Evolutionary conservation across 1,139 yeast species (phyloP).

Genomic region (Nakaseomyces nivariensis): DNA sequence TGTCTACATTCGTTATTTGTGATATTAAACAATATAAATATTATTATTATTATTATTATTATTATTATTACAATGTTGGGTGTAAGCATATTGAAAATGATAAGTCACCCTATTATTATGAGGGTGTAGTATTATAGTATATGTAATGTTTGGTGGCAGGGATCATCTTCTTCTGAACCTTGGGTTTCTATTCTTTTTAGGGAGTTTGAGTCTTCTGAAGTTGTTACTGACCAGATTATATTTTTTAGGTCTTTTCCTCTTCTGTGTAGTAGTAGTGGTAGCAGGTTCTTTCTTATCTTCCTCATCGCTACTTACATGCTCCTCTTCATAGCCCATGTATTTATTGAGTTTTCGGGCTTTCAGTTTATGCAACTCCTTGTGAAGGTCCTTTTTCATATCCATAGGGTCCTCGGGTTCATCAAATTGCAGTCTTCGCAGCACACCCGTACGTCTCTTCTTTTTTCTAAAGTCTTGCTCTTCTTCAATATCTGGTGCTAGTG

Average conservation of each 20-base stretch:
- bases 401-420: constrained; percentile 3
- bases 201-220: constrained; percentile 27
- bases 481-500: background rate
- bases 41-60: too few species aligned
- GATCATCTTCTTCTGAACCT: constrained; percentile 1
- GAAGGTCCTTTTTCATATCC: constrained; percentile 14
- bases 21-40: too few species aligned
- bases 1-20: too few species aligned
- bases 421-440: constrained; percentile 12
- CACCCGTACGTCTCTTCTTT: constrained; percentile 8
- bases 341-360: constrained; percentile 20
- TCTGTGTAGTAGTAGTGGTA: constrained; percentile 3
- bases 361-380: constrained; percentile 20
- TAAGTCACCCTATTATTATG: too few species aligned
- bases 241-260: constrained; percentile 20
- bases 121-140: too few species aligned
- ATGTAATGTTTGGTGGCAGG: too few species aligned
- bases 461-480: constrained; percentile 6
- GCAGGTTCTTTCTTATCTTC: constrained; percentile 3
- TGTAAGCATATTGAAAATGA: too few species aligned
- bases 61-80: too few species aligned
- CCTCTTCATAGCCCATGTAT: constrained; percentile 12
- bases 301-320: constrained; percentile 9
- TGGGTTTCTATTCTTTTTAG: constrained; percentile 14
- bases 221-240: constrained; percentile 30